These are phyloP conservation scores for Mrakia blollopis DNA, from an alignment of 768 basidiomycete species.

Conservation along the genomic window DNA sequence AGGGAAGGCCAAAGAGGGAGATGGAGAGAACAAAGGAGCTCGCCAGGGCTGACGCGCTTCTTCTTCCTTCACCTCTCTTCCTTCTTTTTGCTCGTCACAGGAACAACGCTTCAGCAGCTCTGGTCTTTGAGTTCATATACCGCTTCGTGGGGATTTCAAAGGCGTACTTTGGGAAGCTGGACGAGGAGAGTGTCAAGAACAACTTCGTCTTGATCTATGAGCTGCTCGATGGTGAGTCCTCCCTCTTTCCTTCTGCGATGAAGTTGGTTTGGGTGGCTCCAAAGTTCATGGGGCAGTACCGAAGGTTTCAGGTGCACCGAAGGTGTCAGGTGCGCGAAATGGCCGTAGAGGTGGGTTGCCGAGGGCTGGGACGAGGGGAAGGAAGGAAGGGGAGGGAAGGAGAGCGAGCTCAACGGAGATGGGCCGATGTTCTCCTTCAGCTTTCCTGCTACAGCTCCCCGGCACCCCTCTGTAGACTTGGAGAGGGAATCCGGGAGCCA, in stretches of 20 bases:
- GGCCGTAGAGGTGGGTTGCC: too few relatives aligned
- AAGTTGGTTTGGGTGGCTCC: too few relatives aligned
- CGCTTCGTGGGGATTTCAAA: slow-evolving; percentile 90
- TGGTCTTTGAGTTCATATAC: slow-evolving; percentile 97
- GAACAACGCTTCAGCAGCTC: slow-evolving; percentile 92
- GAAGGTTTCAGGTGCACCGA: too few relatives aligned
- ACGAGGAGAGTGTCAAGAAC: slow-evolving; percentile 97
- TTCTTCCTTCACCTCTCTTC: background rate
- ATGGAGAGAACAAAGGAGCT: background rate
- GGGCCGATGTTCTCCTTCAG: background rate
- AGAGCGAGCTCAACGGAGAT: background rate
- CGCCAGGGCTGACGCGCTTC: background rate
- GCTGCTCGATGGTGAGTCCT: slow-evolving; percentile 77
- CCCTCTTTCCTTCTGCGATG: background rate
- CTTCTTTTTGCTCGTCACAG: slow-evolving; percentile 46
- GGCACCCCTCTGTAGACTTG: too few relatives aligned
- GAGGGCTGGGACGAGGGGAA: background rate
- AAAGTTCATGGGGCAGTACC: too few relatives aligned
- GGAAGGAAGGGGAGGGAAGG: background rate
- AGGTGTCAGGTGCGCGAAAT: too few relatives aligned
- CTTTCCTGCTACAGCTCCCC: background rate
- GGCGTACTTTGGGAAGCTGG: slow-evolving; percentile 96
- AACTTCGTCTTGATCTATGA: slow-evolving; percentile 99
- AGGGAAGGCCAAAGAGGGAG: background rate
- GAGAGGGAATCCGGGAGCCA: background rate